Base-by-base conservation (phyloP, 2,329 filamentous ascomycete genomes). In the Monosporascus sp. region DNA sequence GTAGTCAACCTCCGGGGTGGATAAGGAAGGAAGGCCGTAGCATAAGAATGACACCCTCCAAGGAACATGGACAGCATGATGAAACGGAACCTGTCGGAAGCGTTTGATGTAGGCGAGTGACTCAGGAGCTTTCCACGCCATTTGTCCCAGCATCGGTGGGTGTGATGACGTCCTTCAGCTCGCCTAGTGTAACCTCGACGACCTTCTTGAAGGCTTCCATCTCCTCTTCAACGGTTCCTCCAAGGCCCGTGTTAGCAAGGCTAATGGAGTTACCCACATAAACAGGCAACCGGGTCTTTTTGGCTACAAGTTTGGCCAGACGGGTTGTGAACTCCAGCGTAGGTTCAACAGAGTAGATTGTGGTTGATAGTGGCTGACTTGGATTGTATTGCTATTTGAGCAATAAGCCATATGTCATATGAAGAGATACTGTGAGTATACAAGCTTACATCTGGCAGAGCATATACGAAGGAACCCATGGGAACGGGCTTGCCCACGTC, bases 401-500 rank as follows among this genome's bases (percentile, higher is more conserved):
- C 8, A n/a, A 36, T 31, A 49, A 60, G 50, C 22, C 17, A 38
- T 24, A 20, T 7, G 24, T 35, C 5, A 22, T 15, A 17, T 5
- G n/a, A 17, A 27, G n/a, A 18, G 15, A n/a, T 11, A 44, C 15
- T 7, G 44, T n/a, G 18, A 17, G 46, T 43, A 43, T 20, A 51
- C 25, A 25, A 15, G 68, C 74, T 63, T 75, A 96, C 94, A 73
- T 96, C 88, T 17, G 94, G 93, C 69, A 99, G 82, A 3, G 92
- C 89, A 68, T 96, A 97, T 46, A 97, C 89, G 66, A 97, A 93
- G 49, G 90, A 96, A 3, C 94, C 93, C 71, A 97, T 79, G 49
- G 80, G 74, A 41, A 80, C 74, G 7, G 77, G 67, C 8, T 71
- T 66, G 14, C 73, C 73, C n/a, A 71, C 67, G 43, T 83, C 78